Percentiles rank a stretch among this genome's conserved stretches.
Conservation (phyloP, 192 early-diverging fungal species). For the Umbelopsis sp. region DNA sequence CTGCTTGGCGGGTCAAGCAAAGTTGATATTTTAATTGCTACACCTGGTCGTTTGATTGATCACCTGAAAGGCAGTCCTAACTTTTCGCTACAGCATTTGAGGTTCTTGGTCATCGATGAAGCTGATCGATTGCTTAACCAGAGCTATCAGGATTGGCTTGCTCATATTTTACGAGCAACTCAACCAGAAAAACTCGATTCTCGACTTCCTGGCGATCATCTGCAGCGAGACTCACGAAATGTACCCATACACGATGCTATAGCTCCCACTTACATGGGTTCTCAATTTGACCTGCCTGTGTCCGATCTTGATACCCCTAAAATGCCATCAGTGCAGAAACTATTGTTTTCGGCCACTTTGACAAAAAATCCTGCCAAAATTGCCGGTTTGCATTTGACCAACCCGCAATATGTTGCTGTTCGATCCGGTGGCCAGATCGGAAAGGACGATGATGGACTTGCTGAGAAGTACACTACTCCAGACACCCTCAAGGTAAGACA, state of each 20-base stretch:
- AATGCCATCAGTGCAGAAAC: conserved; percentile 73
- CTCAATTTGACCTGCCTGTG: conserved; percentile 46
- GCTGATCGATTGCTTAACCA: conserved; percentile 94
- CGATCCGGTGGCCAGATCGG: conserved; percentile 39
- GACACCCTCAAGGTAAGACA: conserved; percentile 52
- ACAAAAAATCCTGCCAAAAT: conserved; percentile 93
- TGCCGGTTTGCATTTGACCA: conserved; percentile 74
- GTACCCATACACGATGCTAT: conserved; percentile 54
- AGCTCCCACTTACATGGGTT: conserved; percentile 46
- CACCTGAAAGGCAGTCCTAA: conserved; percentile 83
- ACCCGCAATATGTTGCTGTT: conserved; percentile 86
- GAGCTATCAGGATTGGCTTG: conserved; percentile 91
- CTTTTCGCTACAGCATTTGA: conserved; percentile 89
- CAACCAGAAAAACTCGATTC: conserved; percentile 33
- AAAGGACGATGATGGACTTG: conserved; percentile 42
- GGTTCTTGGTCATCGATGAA: conserved; percentile 95
- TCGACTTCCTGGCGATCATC: neutral
- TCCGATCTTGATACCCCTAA: conserved; percentile 56
- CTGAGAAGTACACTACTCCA: conserved; percentile 55
- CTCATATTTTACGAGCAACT: conserved; percentile 66
- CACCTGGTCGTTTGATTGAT: conserved; percentile 94
- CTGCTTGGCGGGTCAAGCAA: conserved; percentile 62
- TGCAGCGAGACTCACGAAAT: conserved; percentile 1
- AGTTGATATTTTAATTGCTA: conserved; percentile 91
- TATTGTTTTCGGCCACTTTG: conserved; percentile 95